Conservation (phyloP, 805 yeast species). For the Hermanozyma aechmeae region DNA sequence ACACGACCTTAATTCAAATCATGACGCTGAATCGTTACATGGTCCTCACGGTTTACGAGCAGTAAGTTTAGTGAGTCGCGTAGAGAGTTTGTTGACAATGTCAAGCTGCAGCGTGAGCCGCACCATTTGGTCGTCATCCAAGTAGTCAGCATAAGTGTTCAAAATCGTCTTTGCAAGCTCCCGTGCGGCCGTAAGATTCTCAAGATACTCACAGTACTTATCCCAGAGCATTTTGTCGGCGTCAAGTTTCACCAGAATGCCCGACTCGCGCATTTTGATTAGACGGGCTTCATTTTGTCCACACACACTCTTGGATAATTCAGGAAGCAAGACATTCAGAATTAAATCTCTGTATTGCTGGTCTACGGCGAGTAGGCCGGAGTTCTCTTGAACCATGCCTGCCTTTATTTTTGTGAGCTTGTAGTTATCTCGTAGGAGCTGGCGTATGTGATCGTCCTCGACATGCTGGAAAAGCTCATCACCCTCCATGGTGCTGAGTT, state of each 20-base stretch:
- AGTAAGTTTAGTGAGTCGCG: conserved; percentile 2
- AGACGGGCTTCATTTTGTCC: no score
- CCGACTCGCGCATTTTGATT: no score
- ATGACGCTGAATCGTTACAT: neutral
- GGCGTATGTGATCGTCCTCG: no score
- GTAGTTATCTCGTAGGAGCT: no score
- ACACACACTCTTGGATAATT: no score
- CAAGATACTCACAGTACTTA: conserved; percentile 4
- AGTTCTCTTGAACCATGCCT: no score
- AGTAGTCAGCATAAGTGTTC: conserved; percentile 1
- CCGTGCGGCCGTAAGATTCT: conserved; percentile 3
- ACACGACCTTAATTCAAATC: neutral
- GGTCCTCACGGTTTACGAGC: neutral
- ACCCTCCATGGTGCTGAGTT: no score
- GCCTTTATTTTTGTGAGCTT: no score
- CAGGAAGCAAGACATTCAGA: no score
- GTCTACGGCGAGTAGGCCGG: no score
- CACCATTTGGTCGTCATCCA: conserved; percentile 3
- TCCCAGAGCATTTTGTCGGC: conserved; percentile 5
- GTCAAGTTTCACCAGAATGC: neutral
- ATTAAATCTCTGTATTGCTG: no score
- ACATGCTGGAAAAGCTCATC: no score
- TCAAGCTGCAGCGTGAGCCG: conserved; percentile 7
- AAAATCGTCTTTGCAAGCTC: conserved; percentile 1
- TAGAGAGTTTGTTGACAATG: conserved; percentile 5